Conservation (phyloP, 164 flowering plant genomes). For the Buxus sempervirens region DNA sequence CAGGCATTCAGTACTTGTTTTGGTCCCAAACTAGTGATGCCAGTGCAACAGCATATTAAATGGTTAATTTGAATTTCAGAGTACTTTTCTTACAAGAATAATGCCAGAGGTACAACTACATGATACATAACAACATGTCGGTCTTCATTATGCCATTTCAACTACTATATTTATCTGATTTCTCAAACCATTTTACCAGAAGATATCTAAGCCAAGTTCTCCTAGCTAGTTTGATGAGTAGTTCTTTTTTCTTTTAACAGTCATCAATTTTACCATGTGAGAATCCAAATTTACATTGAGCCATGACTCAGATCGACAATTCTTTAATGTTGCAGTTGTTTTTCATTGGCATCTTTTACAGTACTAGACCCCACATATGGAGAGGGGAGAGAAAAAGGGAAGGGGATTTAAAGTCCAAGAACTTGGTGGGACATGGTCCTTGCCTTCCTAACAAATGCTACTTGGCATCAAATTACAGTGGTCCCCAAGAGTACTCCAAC, state of each 20-base stretch:
- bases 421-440: constrained; percentile 13
- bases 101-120: too few relatives aligned
- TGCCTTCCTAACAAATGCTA: constrained; percentile 13
- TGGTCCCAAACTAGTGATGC: too few relatives aligned
- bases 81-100: too few relatives aligned
- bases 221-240: neutral
- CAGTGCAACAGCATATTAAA: neutral
- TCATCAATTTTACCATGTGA: too few relatives aligned
- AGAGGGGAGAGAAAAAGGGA: neutral
- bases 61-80: too few relatives aligned
- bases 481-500: constrained; percentile 22
- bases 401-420: neutral
- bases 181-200: neutral
- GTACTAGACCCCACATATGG: constrained; percentile 7
- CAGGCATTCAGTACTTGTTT: neutral
- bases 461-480: constrained; percentile 16
- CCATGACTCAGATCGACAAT: constrained; percentile 9
- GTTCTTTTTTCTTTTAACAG: neutral
- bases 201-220: constrained; percentile 3
- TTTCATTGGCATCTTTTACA: constrained; percentile 9
- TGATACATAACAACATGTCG: too few relatives aligned
- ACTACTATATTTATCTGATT: too few relatives aligned
- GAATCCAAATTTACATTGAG: neutral
- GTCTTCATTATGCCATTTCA: too few relatives aligned
- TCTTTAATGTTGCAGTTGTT: constrained; percentile 12